Conservation (phyloP, 1,139 yeast genomes). For the Suhomyces panamericanus region DNA sequence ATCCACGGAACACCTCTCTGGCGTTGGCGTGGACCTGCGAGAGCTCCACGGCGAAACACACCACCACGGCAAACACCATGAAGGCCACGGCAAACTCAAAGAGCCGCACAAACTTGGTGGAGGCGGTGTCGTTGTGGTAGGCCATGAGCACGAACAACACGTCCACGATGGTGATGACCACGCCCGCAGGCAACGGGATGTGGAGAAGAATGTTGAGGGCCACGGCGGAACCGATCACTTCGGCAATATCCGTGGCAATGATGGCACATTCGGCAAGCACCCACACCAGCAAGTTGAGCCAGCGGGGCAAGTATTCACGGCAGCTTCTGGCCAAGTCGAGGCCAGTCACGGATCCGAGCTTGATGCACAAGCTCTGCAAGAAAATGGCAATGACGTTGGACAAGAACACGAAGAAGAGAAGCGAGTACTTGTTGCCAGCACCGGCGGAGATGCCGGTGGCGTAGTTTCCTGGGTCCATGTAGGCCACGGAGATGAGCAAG, state of each 20-base stretch:
- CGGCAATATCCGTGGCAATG: constrained; percentile 83
- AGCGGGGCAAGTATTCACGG: constrained; percentile 58
- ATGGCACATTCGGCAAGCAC: constrained; percentile 77
- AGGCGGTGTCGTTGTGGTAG: constrained; percentile 66
- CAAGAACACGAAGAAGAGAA: constrained; percentile 63
- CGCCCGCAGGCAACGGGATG: constrained; percentile 79
- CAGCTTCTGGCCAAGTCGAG: constrained; percentile 72
- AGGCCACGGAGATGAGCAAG: constrained; percentile 72
- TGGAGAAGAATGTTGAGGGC: constrained; percentile 69
- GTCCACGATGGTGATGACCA: constrained; percentile 67
- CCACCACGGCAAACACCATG: constrained; percentile 66
- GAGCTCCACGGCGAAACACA: constrained; percentile 71
- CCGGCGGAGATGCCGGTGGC: constrained; percentile 81
- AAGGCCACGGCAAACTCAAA: constrained; percentile 69
- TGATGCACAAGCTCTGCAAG: constrained; percentile 69
- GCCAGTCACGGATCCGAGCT: constrained; percentile 80
- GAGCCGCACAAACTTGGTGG: constrained; percentile 59
- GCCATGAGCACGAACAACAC: constrained; percentile 74
- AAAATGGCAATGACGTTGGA: constrained; percentile 75
- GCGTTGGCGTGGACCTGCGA: constrained; percentile 52
- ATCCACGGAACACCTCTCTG: constrained; percentile 65
- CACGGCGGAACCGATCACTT: constrained; percentile 85
- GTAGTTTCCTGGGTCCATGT: constrained; percentile 86
- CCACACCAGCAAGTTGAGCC: constrained; percentile 60
- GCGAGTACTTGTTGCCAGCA: constrained; percentile 61